These are phyloP conservation scores for Globisporangium cylindrosporum DNA, from an alignment of 352 stramenopile genomes.

Conservation along the genomic window DNA sequence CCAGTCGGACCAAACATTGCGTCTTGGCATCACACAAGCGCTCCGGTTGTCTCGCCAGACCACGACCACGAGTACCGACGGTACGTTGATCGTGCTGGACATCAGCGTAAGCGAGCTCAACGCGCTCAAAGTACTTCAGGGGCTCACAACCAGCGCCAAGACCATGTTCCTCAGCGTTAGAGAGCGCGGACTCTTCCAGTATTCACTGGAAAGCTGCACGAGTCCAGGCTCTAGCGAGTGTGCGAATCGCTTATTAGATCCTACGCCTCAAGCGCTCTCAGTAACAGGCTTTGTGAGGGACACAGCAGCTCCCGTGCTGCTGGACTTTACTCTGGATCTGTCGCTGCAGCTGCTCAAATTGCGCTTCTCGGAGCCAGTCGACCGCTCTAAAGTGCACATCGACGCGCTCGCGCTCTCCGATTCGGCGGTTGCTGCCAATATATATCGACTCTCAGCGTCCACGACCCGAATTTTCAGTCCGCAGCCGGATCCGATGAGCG, in stretches of 20 bases:
- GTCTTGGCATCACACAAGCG: constrained; percentile 6
- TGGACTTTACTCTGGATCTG: constrained; percentile 64
- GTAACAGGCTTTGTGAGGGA: constrained; percentile 46
- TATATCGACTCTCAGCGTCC: constrained; percentile 34
- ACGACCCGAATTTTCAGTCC: constrained; percentile 46
- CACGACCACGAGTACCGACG: constrained; percentile 42
- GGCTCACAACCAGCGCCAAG: constrained; percentile 25
- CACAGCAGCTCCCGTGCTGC: constrained; percentile 34
- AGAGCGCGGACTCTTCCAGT: constrained; percentile 37
- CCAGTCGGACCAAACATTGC: constrained; percentile 26
- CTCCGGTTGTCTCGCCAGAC: constrained; percentile 33
- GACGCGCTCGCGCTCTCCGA: constrained; percentile 44
- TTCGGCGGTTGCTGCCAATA: constrained; percentile 24
- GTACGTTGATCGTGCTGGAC: constrained; percentile 35
- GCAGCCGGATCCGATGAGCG: constrained; percentile 43
- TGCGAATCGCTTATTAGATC: constrained; percentile 20
- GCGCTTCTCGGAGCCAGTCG: constrained; percentile 65
- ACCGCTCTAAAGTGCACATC: constrained; percentile 33
- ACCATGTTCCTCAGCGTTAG: constrained; percentile 32
- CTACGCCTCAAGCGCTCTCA: constrained; percentile 21
- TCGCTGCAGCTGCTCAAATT: constrained; percentile 52
- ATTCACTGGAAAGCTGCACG: constrained; percentile 44
- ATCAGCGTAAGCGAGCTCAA: constrained; percentile 47
- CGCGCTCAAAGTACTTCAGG: constrained; percentile 33
- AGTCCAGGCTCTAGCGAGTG: constrained; percentile 31